Evolutionary conservation across 2,329 filamentous ascomycete species (phyloP), one percentile per base, ranked within the genome.

Genomic region (Monosporascus sp.): DNA sequence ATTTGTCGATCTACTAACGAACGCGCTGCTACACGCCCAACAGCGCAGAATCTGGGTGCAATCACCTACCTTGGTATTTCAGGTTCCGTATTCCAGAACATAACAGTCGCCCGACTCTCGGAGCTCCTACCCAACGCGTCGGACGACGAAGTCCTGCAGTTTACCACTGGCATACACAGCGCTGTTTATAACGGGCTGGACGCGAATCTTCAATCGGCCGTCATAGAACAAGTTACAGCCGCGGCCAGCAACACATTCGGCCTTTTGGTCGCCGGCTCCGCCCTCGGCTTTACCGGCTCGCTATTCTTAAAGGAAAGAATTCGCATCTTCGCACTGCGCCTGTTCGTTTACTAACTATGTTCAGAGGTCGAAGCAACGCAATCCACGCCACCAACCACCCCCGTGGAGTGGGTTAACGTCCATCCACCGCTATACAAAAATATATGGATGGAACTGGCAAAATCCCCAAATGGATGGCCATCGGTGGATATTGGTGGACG

Each of bases 81-180:
- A 18, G 68, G 66, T 15, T 55, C 58, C 3, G 63, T 68, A 22
- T 71, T 69, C 62, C 60, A 69, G 48, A 70, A 68, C 52, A 54
- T 47, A 2, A 52, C 54, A 7, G 46, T 53, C 6, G 8, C 46
- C 8, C 47, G 48, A 14, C 27, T 57, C 18, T 31, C 22, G 22
- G 31, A 15, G 6, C 50, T 35, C 14, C 50, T 57, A 14, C 55
- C 55, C 9, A 38, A 52, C 18, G 17, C 37, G 9, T 9, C 41
- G 7, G 24, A 43, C 3, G 18, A 35, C 9, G 22, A 49, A 9
- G 48, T 53, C 18, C 31, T 11, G 18, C 24, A 58, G 6, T 48
- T 58, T 14, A 48, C 56, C 31, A 52, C 56, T 3, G 56, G 56
- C 3, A 56, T 54, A 11, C 54, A 50, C 46, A 57, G 55, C 49